These are phyloP conservation scores for Rhodocollybia butyracea DNA, from an alignment of 768 basidiomycete species.

Conservation along the genomic window DNA sequence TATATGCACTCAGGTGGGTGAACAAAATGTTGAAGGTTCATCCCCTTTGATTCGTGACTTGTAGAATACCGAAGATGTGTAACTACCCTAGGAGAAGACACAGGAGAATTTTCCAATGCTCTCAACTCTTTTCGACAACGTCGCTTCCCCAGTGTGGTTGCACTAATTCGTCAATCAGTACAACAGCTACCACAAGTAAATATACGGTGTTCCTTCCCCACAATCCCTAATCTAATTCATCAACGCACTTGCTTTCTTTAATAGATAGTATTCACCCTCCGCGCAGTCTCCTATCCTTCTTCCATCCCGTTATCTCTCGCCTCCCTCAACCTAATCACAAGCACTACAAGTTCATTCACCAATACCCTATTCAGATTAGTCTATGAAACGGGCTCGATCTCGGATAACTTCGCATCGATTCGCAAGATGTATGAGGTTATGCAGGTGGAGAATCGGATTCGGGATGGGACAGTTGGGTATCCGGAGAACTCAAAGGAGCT, in stretches of 20 bases:
- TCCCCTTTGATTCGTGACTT: not conserved
- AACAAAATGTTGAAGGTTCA: not conserved
- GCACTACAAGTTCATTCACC: constrained; percentile 51
- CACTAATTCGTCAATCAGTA: constrained; percentile 16
- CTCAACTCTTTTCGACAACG: constrained; percentile 14
- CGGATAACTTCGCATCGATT: constrained; percentile 50
- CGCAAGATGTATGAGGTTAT: constrained; percentile 61
- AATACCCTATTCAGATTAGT: constrained; percentile 47
- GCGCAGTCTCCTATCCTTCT: constrained; percentile 58
- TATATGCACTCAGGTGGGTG: constrained; percentile 52
- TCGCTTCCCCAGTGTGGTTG: not conserved
- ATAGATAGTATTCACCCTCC: constrained; percentile 63
- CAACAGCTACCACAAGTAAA: constrained; percentile 55
- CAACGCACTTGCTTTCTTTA: no score
- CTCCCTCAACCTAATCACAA: constrained; percentile 56
- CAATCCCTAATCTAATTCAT: no score
- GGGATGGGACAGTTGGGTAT: constrained; percentile 49
- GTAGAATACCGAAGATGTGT: constrained; percentile 36
- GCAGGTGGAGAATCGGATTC: constrained; percentile 57
- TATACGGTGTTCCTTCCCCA: no score
- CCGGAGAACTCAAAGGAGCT: constrained; percentile 46
- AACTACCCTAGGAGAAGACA: constrained; percentile 25
- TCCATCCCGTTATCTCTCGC: constrained; percentile 64
- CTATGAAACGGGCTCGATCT: constrained; percentile 52
- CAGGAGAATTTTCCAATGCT: constrained; percentile 16